Evolutionary conservation across 106 monocot species (phyloP).

Genomic region (Triglochin maritima): DNA sequence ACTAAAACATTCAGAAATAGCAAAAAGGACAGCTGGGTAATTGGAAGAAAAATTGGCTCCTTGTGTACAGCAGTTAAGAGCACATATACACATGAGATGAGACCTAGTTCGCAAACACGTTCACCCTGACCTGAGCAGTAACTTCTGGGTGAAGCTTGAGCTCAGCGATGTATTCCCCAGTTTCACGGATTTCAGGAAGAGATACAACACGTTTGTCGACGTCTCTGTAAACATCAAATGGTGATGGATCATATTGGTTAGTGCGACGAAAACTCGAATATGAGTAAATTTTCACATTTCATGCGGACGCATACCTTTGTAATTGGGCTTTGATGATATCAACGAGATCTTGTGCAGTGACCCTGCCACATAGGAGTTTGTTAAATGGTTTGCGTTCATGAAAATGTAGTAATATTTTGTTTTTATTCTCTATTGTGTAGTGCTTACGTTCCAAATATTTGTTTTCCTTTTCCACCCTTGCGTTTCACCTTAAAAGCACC

Average conservation of each 20-base stretch:
- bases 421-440: background rate
- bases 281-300: no score
- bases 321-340: conserved; percentile 96
- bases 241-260: no score
- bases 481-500: conserved; percentile 88
- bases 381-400: no score
- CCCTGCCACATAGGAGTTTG: conserved; percentile 31
- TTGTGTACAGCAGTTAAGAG: no score
- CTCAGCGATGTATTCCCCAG: conserved; percentile 82
- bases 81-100: no score
- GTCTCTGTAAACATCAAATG: conserved; percentile 32
- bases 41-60: no score
- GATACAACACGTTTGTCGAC: conserved; percentile 61
- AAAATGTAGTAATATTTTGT: background rate
- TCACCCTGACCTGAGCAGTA: conserved; percentile 60
- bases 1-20: no score
- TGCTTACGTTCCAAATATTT: conserved; percentile 81
- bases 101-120: conserved; percentile 53
- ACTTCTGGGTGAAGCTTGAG: conserved; percentile 95
- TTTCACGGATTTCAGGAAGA: conserved; percentile 86
- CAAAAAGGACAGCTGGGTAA: no score
- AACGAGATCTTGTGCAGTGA: conserved; percentile 81
- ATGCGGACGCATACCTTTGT: conserved; percentile 36
- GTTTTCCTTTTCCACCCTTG: conserved; percentile 80
- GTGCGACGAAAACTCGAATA: no score